A percentile compares a stretch with the other conserved stretches of the same genome.
Evolutionary conservation across 371 early-diverging fungal species (phyloP).

Genomic region (Circinella minor): DNA sequence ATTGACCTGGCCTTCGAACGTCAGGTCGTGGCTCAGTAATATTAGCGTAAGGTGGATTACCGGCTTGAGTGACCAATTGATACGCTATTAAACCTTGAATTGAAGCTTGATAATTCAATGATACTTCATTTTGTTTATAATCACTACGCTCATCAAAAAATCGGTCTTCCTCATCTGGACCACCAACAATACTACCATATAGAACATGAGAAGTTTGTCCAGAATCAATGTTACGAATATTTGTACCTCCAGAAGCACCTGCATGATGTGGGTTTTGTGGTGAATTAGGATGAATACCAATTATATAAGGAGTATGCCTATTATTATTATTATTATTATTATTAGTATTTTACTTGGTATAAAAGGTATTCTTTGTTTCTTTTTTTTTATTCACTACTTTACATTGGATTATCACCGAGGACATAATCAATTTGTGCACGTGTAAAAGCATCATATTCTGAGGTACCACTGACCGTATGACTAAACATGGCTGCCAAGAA

Average conservation of each 20-base stretch:
- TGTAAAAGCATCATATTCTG: conserved; percentile 52
- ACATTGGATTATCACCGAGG: conserved; percentile 63
- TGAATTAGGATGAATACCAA: conserved; percentile 65
- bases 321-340: not conserved
- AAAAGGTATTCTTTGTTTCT: not conserved
- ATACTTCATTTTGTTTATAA: conserved; percentile 58
- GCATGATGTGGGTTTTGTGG: conserved; percentile 70
- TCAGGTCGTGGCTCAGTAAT: conserved; percentile 37
- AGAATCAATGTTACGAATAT: conserved; percentile 45
- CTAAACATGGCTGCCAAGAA: conserved; percentile 48
- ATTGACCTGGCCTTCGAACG: conserved; percentile 17
- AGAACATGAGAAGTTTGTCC: conserved; percentile 43
- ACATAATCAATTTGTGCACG: conserved; percentile 55
- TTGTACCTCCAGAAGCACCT: conserved; percentile 62
- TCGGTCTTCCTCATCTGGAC: conserved; percentile 51
- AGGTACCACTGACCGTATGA: conserved; percentile 29
- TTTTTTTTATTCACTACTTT: conserved; percentile 2
- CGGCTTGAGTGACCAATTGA: conserved; percentile 44
- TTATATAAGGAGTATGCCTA: conserved; percentile 62
- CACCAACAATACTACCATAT: conserved; percentile 61
- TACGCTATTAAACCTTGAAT: conserved; percentile 56
- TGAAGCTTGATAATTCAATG: conserved; percentile 58
- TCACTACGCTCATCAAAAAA: conserved; percentile 51
- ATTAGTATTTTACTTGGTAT: not conserved
- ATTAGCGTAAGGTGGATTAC: conserved; percentile 54